Evolutionary conservation across 768 basidiomycete species (phyloP), one percentile per base, ranked within the genome.

Genomic region (Rhizopogon sp.): DNA sequence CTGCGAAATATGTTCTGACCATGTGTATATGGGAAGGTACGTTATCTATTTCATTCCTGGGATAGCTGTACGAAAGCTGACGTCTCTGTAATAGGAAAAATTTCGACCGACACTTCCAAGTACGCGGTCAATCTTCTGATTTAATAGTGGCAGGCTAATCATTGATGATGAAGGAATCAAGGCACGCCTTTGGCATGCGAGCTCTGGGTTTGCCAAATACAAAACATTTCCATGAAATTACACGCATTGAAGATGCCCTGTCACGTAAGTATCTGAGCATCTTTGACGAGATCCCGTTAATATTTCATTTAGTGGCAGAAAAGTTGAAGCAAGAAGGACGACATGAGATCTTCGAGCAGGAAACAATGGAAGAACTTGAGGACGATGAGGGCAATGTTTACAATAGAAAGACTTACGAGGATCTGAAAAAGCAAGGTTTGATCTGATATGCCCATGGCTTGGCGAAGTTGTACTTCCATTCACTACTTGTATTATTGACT

Each of bases 381-480:
- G 97, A 99, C 67, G 92, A 92, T 44, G 97, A 98, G 68, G 97
- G 97, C 14, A 98, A 99, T 63, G 97, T 98, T 49, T 98, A 98
- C 72, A 94, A 94, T 72, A 85, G 87, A 65, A 97, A 97, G 78
- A 96, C 93, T n/a, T 98, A 94, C 66, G 93, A 96, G 63, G 93
- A 96, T 65, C 77, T 97, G 62, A 96, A 94, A 79, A 93, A 94
- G 74, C 95, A 98, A 68, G 95, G 94, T 55, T 74, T 96, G 54
- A 90, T 95, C 54, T 90, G 73, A 71, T 57, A 20, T 43, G 40
- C 22, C 39, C 14, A n/a, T 40, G 35, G 35, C 35, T 10, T 37
- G 17, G 16, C 11, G 17, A 20, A 28, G 33, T 56, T n/a, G 14
- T 58, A 42, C 44, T 31, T 59, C 6, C 47, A 53, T 56, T 46